Evolutionary conservation across 495 filamentous ascomycete species (phyloP), one percentile per base, ranked within the genome.

Genomic region (Niebla homalea): DNA sequence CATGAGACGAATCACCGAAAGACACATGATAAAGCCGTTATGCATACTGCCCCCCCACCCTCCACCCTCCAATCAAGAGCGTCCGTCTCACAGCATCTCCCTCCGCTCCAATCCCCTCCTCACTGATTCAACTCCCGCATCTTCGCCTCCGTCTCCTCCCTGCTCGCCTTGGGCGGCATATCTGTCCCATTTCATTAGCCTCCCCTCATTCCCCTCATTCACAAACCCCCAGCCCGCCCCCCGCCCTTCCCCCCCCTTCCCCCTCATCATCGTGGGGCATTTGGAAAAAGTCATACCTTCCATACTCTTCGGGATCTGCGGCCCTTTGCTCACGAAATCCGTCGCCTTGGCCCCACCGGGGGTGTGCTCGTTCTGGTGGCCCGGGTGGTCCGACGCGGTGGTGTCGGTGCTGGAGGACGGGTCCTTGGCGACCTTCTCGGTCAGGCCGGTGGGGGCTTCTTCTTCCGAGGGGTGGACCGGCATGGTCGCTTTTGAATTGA

Each of bases 121-220:
- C 71, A 73, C 63, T 83, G 78, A 68, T 86, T 85, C 56, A 87
- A 56, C 56, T 78, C 75, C 57, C 78, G 65, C 40, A 74, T 76
- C 61, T 76, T 82, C 4, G 74, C 78, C 53, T 72, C 67, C 36
- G 79, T 74, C 57, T 87, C 82, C 59, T 84, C 80, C 60, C 77
- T 80, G n/a, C 81, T 70, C 19, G 69, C 73, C 57, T 73, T 75
- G 43, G 74, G 68, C 22, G 71, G 72, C 63, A 81, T 67, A 19
- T 78, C 71, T 70, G 60, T 21, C 14, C 53, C 6, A 16, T 15
- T 19, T 7, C 15, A 25, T 20, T n/a, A 48, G 37, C 21, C 20
- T 14, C 1, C n/a, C 38, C 38, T 2, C 20, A 16, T 12, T 40
- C 11, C 37, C 37, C 11, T 20, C 37, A 4, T 25, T 4, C 22